Evolutionary conservation across 2,329 filamentous ascomycete species (phyloP).

Genomic region (Penicillium capsulatum): DNA sequence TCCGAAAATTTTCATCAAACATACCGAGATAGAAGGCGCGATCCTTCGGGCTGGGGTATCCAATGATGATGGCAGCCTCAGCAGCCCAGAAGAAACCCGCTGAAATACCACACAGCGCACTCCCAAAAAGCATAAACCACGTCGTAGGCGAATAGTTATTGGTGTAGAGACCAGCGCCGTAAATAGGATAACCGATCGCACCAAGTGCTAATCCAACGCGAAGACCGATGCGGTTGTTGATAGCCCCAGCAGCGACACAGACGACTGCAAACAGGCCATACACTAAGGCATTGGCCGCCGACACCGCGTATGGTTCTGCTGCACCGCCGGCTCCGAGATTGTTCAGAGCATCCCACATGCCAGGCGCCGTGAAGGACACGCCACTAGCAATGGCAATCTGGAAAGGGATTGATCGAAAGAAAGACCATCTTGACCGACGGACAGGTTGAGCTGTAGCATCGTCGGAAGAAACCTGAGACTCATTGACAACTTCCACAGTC

Average conservation of each 20-base stretch:
- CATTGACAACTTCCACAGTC: neutral
- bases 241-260: slow-evolving; percentile 47
- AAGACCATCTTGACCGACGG: slow-evolving; percentile 5
- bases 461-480: neutral
- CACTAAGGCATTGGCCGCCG: slow-evolving; percentile 48
- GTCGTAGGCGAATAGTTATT: slow-evolving; percentile 50
- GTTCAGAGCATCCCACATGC: slow-evolving; percentile 54
- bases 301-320: slow-evolving; percentile 50
- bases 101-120: slow-evolving; percentile 44
- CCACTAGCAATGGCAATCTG: slow-evolving; percentile 22
- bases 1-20: neutral
- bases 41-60: slow-evolving; percentile 33
- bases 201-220: slow-evolving; percentile 40
- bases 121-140: slow-evolving; percentile 50
- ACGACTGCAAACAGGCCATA: slow-evolving; percentile 47
- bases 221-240: slow-evolving; percentile 48
- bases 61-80: slow-evolving; percentile 48
- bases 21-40: slow-evolving; percentile 23
- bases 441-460: neutral
- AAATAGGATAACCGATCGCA: slow-evolving; percentile 47
- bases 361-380: slow-evolving; percentile 26
- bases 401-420: slow-evolving; percentile 24
- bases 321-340: slow-evolving; percentile 50
- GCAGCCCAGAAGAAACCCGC: slow-evolving; percentile 50
- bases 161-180: slow-evolving; percentile 47